phyloP scores from a whole-genome alignment of 768 basidiomycete genomes.

The Boletus rubropictus region DNA sequence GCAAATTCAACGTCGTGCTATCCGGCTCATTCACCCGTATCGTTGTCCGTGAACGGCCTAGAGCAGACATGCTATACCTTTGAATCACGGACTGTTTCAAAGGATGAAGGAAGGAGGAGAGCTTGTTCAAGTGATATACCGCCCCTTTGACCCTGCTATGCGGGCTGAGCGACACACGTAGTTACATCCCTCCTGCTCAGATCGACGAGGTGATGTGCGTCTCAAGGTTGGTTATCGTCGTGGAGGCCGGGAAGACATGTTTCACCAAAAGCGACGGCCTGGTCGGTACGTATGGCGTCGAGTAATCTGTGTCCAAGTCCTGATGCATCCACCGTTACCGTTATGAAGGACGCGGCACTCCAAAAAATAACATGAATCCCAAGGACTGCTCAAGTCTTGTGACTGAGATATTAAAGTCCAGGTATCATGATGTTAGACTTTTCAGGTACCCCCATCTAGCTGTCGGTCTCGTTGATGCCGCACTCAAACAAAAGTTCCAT shows the following conservation, averaged over 20 bases:
- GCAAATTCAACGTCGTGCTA: constrained; percentile 11
- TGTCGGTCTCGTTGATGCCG: constrained; percentile 54
- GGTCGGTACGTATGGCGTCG: constrained; percentile 49
- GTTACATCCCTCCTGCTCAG: constrained; percentile 41
- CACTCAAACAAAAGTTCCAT: constrained; percentile 78
- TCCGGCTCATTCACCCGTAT: constrained; percentile 51
- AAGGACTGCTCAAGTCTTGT: not conserved
- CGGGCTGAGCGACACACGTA: constrained; percentile 70
- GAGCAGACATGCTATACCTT: constrained; percentile 74
- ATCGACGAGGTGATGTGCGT: not conserved
- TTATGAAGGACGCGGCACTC: constrained; percentile 49
- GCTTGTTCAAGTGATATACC: constrained; percentile 72
- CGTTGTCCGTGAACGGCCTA: constrained; percentile 72
- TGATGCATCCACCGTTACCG: too few relatives aligned
- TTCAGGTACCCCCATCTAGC: too few relatives aligned
- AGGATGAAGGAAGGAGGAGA: constrained; percentile 44
- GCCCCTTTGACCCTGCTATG: constrained; percentile 87
- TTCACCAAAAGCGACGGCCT: constrained; percentile 62
- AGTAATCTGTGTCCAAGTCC: too few relatives aligned
- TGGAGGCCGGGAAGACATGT: constrained; percentile 51
- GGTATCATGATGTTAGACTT: constrained; percentile 71
- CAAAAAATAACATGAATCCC: constrained; percentile 50
- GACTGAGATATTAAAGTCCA: constrained; percentile 32
- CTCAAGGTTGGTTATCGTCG: constrained; percentile 57
- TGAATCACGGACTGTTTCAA: constrained; percentile 48